Base-by-base conservation (phyloP, 129 eudicot species). In the Lonicera japonica region DNA sequence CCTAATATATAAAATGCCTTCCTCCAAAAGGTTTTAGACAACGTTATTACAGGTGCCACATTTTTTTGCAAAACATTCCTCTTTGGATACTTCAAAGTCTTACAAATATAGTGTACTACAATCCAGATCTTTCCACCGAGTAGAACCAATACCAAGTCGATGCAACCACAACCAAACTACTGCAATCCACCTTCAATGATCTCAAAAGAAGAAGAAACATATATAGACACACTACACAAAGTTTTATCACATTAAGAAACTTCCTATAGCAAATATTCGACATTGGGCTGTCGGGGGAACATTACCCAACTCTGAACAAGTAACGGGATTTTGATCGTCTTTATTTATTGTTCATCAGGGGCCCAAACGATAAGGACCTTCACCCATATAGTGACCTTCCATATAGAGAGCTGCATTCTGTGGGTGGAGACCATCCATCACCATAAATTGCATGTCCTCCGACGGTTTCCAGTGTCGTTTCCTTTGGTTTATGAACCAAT, bases 401-500 rank as follows among this genome's bases (percentile, higher is more conserved):
- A 88, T 88, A 63, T 88, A 88, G 18, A 85, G 86, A 34, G 84
- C 82, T 52, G 80, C 77, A 58, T 75, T 92, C 59, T 92, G 98
- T 56, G 95, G 81, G 73, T 91, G 95, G 59, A 87, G 79, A 7
- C 97, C 96, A 64, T 91, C 98, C 98, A 92, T 92, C 40, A 87
- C 98, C 98, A 92, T 87, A 38, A 92, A 92, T 19, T 92, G 98
- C 96, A 92, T 92, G 60, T 92, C 98, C 73, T 92, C 98, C 0
- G 95, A 87, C 21, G 98, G 98, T 57, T 92, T 92, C 98, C 98
- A 92, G 65, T 92, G 98, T 56, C 98, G 75, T 79, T 92, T 92
- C 55, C 97, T 82, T 63, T 91, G 97, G 80, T 91, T 90, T 25
- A 90, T 90, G 80, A 90, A 90, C 97, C 97, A 92, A 46, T 90